A percentile compares a stretch with the other conserved stretches of the same genome.
Evolutionary conservation across 768 basidiomycete genomes (phyloP).

Genomic region (Trametes coccinea): DNA sequence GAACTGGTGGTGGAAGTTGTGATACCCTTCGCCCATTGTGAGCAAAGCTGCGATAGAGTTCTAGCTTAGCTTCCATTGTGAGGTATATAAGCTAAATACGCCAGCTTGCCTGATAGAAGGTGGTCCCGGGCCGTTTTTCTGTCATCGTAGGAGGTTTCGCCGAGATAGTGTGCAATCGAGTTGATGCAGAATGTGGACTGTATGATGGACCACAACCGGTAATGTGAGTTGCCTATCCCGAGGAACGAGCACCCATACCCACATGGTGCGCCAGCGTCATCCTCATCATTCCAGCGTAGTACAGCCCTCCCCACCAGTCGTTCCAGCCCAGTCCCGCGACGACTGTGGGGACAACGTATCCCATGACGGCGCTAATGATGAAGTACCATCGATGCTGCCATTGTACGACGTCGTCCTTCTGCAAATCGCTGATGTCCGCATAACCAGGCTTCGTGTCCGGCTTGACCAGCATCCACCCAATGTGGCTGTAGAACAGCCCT

Average conservation of each 20-base stretch:
- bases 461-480: slow-evolving; percentile 56
- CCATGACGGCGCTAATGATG: slow-evolving; percentile 43
- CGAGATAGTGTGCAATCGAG: slow-evolving; percentile 60
- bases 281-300: slow-evolving; percentile 50
- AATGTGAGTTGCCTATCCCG: neutral
- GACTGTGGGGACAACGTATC: slow-evolving; percentile 46
- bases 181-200: slow-evolving; percentile 59
- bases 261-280: slow-evolving; percentile 55
- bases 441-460: slow-evolving; percentile 47
- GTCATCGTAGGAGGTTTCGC: slow-evolving; percentile 56
- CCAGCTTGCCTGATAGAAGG: slow-evolving; percentile 41
- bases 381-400: slow-evolving; percentile 57
- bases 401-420: slow-evolving; percentile 45
- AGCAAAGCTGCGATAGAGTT: slow-evolving; percentile 31
- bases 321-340: slow-evolving; percentile 54
- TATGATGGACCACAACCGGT: neutral
- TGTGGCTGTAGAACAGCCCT: slow-evolving; percentile 51
- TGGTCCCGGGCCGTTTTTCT: slow-evolving; percentile 53
- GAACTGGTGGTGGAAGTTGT: slow-evolving; percentile 72
- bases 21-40: slow-evolving; percentile 80
- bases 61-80: neutral
- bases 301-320: slow-evolving; percentile 55
- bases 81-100: neutral
- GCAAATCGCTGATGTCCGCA: slow-evolving; percentile 52
- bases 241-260: slow-evolving; percentile 21